Base-by-base conservation (phyloP, 192 early-diverging fungal genomes). In the Coemansia sp. region DNA sequence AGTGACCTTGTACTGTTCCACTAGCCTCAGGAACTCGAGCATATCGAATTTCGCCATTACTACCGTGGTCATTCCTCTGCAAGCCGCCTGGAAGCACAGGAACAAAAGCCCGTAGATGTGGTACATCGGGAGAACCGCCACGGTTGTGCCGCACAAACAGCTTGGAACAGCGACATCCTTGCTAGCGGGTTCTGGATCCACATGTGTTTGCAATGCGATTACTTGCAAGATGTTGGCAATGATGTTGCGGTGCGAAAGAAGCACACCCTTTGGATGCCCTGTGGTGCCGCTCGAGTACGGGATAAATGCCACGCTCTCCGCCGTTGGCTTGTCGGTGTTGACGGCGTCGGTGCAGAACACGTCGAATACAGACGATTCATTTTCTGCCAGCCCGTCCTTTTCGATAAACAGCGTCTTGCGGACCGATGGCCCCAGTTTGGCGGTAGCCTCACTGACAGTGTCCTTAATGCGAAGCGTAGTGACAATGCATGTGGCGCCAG, bases 31-130 rank as follows among this genome's bases (percentile, higher is more conserved):
- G 67, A 92, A 92, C 0, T 51, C 60, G 0, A 70, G 60, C 43
- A 94, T 72, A 16, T 86, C 83, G 65, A 94, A 97, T 68, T 87
- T 89, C 23, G 86, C 75, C 72, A 93, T 86, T 5, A 95, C 85
- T 16, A 95, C 88, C 0, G 67, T 70, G 21, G 72, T 43, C 0
- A 55, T 34, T 21, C 66, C 72, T 12, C 34, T 60, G 64, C 68
- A 45, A 20, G 76, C 69, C 63, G 63, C 66, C 16, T 71, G 48
- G 11, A 75, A 38, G 30, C 69, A 75, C 3, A 72, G 58, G 33
- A 74, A 70, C 21, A 65, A 44, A 6, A 81, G 73, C 12, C 78
- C 78, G 49, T 63, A 81, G 46, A 83, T 86, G 64, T 92, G 90
- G 69, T 84, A 92, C 63, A 94, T 89, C 1, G 95, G 95, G 51